Evolutionary conservation across 2,329 filamentous ascomycete genomes (phyloP), one percentile per base, ranked within the genome.

Genomic region (Leptographium procerum): DNA sequence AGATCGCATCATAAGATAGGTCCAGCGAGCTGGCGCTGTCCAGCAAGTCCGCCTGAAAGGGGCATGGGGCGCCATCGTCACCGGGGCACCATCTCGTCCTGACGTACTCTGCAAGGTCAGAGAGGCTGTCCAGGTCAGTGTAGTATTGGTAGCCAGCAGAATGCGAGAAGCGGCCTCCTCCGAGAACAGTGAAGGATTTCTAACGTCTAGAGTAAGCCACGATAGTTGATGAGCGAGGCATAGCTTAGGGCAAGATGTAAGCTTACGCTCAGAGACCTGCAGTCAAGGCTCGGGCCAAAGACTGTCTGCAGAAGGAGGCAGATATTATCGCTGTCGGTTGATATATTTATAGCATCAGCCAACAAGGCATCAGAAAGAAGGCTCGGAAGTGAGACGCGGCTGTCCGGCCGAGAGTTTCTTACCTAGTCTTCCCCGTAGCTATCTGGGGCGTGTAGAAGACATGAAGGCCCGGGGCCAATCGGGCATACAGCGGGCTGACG

Each of bases 391-490:
- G 19, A 34, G 36, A 14, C 19, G 36, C 13, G 36, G 36, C 36
- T 40, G 36, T 40, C 36, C 13, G 36, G 36, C 36, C 8, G 36
- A 16, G 14, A n/a, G n/a, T n/a, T n/a, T 19, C 40, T 9, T 43
- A 43, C 40, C 40, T 16, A 19, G 16, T 43, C 19, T n/a, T 16
- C n/a, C 19, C 40, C 16, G 40, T n/a, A 43, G 40, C 40, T 2
- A 8, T n/a, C 29, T n/a, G 51, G 0, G 87, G 87, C 0, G 86
- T 88, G 68, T 86, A 91, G 65, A 88, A 88, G 29, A 91, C 75
- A 74, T 96, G 91, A 26, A 97, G 74, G 3, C 92, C 92, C 0
- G 91, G 85, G 2, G 89, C 84, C 16, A 91, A 71, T 60, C 88
- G 82, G 56, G 90, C 90, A 50, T 82, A 75, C 66, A 94, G 86